Base-by-base conservation (phyloP, 768 basidiomycete genomes). In the Panaeolus cyanescens region DNA sequence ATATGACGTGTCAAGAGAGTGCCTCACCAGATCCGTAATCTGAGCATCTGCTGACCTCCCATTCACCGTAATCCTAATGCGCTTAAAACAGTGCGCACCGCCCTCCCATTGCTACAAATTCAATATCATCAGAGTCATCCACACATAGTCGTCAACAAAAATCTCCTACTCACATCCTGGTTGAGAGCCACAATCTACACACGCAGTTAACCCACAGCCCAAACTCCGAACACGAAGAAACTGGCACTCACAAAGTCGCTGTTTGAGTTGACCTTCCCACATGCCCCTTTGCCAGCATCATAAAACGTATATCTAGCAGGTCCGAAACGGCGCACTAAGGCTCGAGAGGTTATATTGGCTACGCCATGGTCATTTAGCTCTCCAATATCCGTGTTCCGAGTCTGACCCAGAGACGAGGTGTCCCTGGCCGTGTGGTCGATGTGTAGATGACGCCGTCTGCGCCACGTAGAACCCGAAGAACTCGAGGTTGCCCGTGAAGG, bases 231-330 rank as follows among this genome's bases (percentile, higher is more conserved):
- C n/a, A n/a, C n/a, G n/a, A n/a, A n/a, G n/a, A n/a, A n/a, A n/a
- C n/a, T n/a, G n/a, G n/a, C n/a, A n/a, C n/a, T 64, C 56, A 75
- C 74, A 55, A 71, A 75, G 17, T 74, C 73, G 36, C 58, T 58
- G 31, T 65, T 66, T 3, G 66, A 61, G 57, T 75, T 75, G 8
- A 33, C 54, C 50, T 61, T 61, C 32, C 72, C 73, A 58, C 74
- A 75, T 39, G 74, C 74, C 22, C 74, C 74, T 9, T 70, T 66
- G 9, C 73, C 74, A 36, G 70, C 74, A 55, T 79, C 80, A 65
- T 85, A 89, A 60, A 77, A 88, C n/a, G 86, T 83, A 68, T 84
- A 84, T 53, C 80, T n/a, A n/a, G n/a, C n/a, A n/a, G n/a, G n/a
- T n/a, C n/a, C n/a, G n/a, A n/a, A n/a, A n/a, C n/a, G n/a, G n/a